A percentile compares a stretch with the other conserved stretches of the same genome.
These are phyloP conservation scores for Penicillium manginii DNA, from an alignment of 495 filamentous ascomycete genomes.

Conservation along the genomic window DNA sequence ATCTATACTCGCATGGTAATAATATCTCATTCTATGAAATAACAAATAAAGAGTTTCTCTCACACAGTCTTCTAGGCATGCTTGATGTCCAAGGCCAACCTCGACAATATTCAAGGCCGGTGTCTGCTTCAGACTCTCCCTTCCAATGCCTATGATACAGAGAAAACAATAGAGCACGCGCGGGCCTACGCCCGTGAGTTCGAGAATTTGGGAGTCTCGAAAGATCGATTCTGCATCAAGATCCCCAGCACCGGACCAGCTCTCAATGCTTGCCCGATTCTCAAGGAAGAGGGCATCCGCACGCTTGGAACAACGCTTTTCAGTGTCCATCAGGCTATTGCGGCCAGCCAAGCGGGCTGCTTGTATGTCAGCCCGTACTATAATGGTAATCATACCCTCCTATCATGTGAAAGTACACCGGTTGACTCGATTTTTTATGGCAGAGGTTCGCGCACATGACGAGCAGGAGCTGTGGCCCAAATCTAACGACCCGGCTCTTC, in stretches of 20 bases:
- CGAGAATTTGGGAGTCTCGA: slow-evolving; percentile 38
- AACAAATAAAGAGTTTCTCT: neutral
- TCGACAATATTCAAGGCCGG: slow-evolving; percentile 43
- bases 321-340: slow-evolving; percentile 57
- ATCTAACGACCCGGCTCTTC: slow-evolving; percentile 37
- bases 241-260: slow-evolving; percentile 63
- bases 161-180: slow-evolving; percentile 40
- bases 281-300: slow-evolving; percentile 50
- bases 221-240: slow-evolving; percentile 60
- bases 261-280: slow-evolving; percentile 53
- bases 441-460: slow-evolving; percentile 31
- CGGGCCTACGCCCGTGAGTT: slow-evolving; percentile 45
- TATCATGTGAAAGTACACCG: neutral
- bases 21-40: neutral
- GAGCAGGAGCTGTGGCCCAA: slow-evolving; percentile 34
- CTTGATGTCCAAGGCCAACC: slow-evolving; percentile 46
- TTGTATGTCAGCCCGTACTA: slow-evolving; percentile 60
- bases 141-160: slow-evolving; percentile 37
- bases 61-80: slow-evolving; percentile 21
- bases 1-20: slow-evolving; percentile 44
- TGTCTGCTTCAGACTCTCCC: slow-evolving; percentile 44
- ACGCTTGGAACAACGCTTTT: slow-evolving; percentile 63
- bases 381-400: slow-evolving; percentile 27
- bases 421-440: neutral
- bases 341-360: slow-evolving; percentile 56